Evolutionary conservation across 768 basidiomycete genomes (phyloP), one percentile per base, ranked within the genome.

Genomic region (Tricholoma matsutake): DNA sequence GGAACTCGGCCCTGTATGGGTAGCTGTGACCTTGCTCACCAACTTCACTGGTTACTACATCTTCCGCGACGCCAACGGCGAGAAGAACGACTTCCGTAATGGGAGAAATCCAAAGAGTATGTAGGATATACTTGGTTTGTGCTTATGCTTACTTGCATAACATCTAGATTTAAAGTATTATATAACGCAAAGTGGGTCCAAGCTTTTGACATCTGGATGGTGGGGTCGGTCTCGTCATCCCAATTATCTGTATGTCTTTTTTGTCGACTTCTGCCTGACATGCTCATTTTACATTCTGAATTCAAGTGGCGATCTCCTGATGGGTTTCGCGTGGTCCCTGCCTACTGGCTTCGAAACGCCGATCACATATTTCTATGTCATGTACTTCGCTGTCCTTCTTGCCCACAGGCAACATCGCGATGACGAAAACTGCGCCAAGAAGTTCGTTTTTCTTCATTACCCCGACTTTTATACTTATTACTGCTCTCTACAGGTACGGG

Each of bases 171-270:
- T 71, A 14, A 54, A 60, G 41, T 66, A 59, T 35, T 60, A 67
- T 37, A 59, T 61, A 43, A 98, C 97, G 1, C 83, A 86, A 64
- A 83, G 86, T 16, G 97, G 97, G 13, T 88, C 92, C 2, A 97
- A 94, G 72, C 81, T 99, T 34, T 82, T 99, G 28, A 96, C 87
- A 29, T 92, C 92, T 4, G 97, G 97, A 6, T 98, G 97, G 97
- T 99, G 97, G 97, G 96, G 96, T 8, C 75, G 83, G 54, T 96
- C 91, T 0, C 84, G 92, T 41, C 97, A 99, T 74, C 97, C 97
- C 1, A 95, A 96, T 67, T 96, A 96, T 73, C 70, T 93, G 89
- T 89, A 64, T 58, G 85, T 74, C 53, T 37, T 59, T 37, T 59
- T 37, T 41, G 49, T 32, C 37, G 56, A 52, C 28, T 16, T 31